Evolutionary conservation across 1,284 basidiomycete genomes (phyloP).

Genomic region (Cryptococcus wingfieldii): DNA sequence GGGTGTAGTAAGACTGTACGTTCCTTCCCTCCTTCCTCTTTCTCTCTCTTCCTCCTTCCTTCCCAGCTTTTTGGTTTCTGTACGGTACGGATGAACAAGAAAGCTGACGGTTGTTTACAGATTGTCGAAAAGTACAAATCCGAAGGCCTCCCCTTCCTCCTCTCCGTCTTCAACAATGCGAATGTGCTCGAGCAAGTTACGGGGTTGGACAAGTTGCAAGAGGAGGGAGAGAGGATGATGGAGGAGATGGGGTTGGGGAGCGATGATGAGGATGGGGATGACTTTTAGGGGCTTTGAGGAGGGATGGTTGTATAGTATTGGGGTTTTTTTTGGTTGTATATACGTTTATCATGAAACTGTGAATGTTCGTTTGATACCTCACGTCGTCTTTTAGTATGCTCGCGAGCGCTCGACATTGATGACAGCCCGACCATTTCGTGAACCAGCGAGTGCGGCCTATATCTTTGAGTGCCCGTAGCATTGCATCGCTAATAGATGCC

Average conservation of each 20-base stretch:
- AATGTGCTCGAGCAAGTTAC: constrained; percentile 77
- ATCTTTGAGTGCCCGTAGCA: no score
- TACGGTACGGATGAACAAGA: neutral
- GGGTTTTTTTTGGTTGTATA: no score
- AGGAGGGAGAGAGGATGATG: constrained; percentile 58
- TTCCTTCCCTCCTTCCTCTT: neutral
- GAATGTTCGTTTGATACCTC: no score
- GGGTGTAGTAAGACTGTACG: constrained; percentile 77
- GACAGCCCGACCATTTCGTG: no score
- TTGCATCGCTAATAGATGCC: no score
- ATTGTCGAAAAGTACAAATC: constrained; percentile 70
- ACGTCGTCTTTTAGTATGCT: no score
- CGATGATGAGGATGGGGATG: neutral
- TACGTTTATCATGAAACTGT: no score
- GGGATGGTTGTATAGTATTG: no score
- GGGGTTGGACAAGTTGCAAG: constrained; percentile 76
- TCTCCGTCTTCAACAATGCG: constrained; percentile 77
- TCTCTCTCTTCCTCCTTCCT: no score
- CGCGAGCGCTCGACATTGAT: no score
- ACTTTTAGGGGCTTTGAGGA: neutral
- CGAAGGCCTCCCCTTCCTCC: constrained; percentile 72
- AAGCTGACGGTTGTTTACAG: constrained; percentile 47
- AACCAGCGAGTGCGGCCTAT: no score
- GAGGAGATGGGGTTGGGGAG: neutral
- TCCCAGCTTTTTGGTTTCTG: neutral